Evolutionary conservation across 2,329 filamentous ascomycete species (phyloP), one percentile per base, ranked within the genome.

Genomic region (Piedraia hortae): DNA sequence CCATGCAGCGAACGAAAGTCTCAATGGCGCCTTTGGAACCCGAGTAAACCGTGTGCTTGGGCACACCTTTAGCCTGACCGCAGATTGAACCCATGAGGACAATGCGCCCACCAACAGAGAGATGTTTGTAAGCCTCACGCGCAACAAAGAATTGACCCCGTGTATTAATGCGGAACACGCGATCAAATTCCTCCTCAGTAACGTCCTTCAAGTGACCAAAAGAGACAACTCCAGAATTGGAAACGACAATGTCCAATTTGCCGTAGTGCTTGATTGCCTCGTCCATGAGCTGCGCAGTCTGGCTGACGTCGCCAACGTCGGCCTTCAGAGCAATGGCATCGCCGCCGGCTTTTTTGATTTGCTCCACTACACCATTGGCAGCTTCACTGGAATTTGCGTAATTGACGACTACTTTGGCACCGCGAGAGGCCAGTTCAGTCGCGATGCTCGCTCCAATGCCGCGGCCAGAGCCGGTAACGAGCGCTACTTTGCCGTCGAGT

Each of bases 381-480:
- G 64, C 57, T 22, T 59, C 53, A 27, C 53, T 45, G 39, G 59
- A 62, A 50, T 69, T 66, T 43, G 64, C 60, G 46, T 67, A 67
- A 56, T 66, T 67, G 41, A 68, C 57, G 28, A 62, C 55, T 23
- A 68, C 60, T 43, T 63, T 63, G 34, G 64, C 65, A 23, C 65
- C 65, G 27, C 62, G 60, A 29, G 55, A 52, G 27, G 57, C 65
- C 25, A 71, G 59, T 45, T 69, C 62, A 24, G 59, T 50, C 23
- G 64, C 65, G 53, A 70, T 69, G 33, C 60, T 59, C 23, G 58
- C 55, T 27, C 65, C 65, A 31, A 71, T 69, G 33, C 64, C 65
- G 42, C 64, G 61, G 35, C 60, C 52, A 27, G 51, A 54, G 37
- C 53, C 53, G 31, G 53, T 56, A 36, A 56, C 53, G 34, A 56